phyloP scores from a whole-genome alignment of 495 filamentous ascomycete genomes.

The Lineolata rhizophorae region DNA sequence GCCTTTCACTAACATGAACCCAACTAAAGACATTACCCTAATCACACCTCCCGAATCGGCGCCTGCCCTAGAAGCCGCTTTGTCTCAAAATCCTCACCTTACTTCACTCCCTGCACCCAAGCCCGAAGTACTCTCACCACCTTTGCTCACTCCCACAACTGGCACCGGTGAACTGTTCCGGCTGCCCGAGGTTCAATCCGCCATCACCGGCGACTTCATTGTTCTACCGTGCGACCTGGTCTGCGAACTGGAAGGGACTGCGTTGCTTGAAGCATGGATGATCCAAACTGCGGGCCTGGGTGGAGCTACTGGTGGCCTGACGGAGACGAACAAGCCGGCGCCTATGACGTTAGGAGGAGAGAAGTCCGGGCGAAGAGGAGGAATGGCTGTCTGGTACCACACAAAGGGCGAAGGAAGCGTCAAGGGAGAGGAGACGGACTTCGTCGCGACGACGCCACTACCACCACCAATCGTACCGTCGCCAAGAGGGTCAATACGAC shows the following conservation, averaged over 20 bases:
- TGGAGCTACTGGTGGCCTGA: constrained; percentile 19
- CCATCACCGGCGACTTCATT: constrained; percentile 64
- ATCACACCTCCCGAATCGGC: constrained; percentile 58
- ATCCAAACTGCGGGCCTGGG: constrained; percentile 48
- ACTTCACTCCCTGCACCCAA: constrained; percentile 58
- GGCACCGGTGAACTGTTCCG: constrained; percentile 83
- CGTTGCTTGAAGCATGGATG: constrained; percentile 82
- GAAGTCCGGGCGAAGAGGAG: constrained; percentile 41
- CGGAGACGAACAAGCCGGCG: constrained; percentile 12
- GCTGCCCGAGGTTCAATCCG: constrained; percentile 17
- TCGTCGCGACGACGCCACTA: constrained; percentile 51
- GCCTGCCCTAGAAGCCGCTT: constrained; percentile 48
- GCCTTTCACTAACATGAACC: background rate
- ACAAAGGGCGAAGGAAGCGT: constrained; percentile 53
- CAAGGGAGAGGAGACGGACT: constrained; percentile 84
- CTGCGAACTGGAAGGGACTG: constrained; percentile 67
- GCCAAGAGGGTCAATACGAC: constrained; percentile 35
- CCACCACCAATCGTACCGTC: constrained; percentile 30
- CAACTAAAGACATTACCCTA: constrained; percentile 50
- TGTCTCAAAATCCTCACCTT: constrained; percentile 69
- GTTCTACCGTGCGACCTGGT: constrained; percentile 87
- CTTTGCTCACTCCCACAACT: constrained; percentile 48
- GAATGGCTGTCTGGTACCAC: constrained; percentile 71
- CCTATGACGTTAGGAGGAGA: constrained; percentile 27
- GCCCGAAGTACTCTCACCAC: constrained; percentile 52